Percentiles rank a stretch among this genome's conserved stretches.
Evolutionary conservation across 305 asterid species (phyloP).

Genomic region (Solanum hybrid): DNA sequence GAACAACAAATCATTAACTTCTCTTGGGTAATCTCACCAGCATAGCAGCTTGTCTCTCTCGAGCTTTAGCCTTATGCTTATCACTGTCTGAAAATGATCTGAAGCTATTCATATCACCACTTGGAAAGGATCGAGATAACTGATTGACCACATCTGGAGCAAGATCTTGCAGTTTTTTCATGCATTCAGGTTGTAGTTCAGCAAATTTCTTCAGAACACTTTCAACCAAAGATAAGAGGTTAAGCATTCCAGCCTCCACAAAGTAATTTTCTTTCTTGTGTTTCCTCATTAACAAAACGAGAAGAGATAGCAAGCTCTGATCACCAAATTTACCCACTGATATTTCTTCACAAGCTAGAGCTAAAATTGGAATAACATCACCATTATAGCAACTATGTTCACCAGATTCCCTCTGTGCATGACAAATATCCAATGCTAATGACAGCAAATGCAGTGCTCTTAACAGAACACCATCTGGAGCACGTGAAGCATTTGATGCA

Average conservation of each 20-base stretch:
- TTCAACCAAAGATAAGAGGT: conserved; percentile 45
- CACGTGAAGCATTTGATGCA: conserved; percentile 46
- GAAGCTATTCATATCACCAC: conserved; percentile 24
- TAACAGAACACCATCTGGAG: conserved; percentile 82
- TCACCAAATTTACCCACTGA: conserved; percentile 42
- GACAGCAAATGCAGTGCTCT: conserved; percentile 83
- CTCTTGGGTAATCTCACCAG: conserved; percentile 37
- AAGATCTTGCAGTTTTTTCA: conserved; percentile 62
- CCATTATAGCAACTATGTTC: conserved; percentile 40
- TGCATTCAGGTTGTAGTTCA: conserved; percentile 76
- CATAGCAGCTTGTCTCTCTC: conserved; percentile 97
- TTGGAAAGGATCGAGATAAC: conserved; percentile 34
- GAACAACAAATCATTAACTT: background rate
- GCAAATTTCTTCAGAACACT: conserved; percentile 63
- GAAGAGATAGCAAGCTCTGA: conserved; percentile 92
- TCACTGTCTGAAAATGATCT: conserved; percentile 52
- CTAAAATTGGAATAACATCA: conserved; percentile 62
- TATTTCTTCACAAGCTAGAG: conserved; percentile 72
- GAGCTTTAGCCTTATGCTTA: conserved; percentile 85
- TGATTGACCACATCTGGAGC: conserved; percentile 72
- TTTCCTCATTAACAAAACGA: conserved; percentile 69
- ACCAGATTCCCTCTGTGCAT: conserved; percentile 46
- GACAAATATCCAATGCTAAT: conserved; percentile 71
- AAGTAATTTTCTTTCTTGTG: conserved; percentile 61
- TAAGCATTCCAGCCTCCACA: conserved; percentile 51